These are phyloP conservation scores for Alternaria brassicicola DNA, from an alignment of 2,329 filamentous ascomycete genomes.

Conservation along the genomic window DNA sequence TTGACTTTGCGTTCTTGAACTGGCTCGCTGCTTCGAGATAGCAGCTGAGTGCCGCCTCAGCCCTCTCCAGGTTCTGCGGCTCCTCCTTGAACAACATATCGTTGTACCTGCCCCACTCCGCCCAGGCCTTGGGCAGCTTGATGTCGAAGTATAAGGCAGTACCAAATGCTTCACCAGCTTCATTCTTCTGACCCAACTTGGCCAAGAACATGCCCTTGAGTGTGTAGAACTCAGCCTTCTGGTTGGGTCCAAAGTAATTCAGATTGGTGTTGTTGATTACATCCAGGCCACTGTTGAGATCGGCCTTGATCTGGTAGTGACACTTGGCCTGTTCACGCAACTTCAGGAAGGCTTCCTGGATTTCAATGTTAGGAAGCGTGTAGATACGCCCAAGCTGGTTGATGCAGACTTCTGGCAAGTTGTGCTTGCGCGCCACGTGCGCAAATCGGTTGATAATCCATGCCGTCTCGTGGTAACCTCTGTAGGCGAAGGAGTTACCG, in stretches of 20 bases:
- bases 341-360: constrained; percentile 98
- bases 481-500: constrained; percentile 92
- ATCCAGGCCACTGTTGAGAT: constrained; percentile 89
- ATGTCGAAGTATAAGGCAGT: constrained; percentile 96
- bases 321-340: constrained; percentile 98
- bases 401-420: constrained; percentile 95
- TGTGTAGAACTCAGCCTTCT: constrained; percentile 99
- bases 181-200: constrained; percentile 86
- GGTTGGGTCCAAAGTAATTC: constrained; percentile 93
- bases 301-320: constrained; percentile 93
- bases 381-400: constrained; percentile 97
- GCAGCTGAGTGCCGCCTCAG: constrained; percentile 90
- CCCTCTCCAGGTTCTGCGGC: constrained; percentile 78
- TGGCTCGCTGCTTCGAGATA: constrained; percentile 95
- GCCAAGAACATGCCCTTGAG: constrained; percentile 99
- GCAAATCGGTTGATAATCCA: constrained; percentile 99
- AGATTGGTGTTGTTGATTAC: constrained; percentile 99
- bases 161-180: constrained; percentile 92
- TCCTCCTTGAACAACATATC: constrained; percentile 95
- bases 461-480: constrained; percentile 96
- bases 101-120: constrained; percentile 98
- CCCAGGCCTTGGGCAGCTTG: constrained; percentile 94
- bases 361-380: constrained; percentile 98
- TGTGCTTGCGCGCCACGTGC: constrained; percentile 96
- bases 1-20: constrained; percentile 95